Evolutionary conservation across 106 monocot genomes (phyloP).

Genomic region (Iris macrosiphon): DNA sequence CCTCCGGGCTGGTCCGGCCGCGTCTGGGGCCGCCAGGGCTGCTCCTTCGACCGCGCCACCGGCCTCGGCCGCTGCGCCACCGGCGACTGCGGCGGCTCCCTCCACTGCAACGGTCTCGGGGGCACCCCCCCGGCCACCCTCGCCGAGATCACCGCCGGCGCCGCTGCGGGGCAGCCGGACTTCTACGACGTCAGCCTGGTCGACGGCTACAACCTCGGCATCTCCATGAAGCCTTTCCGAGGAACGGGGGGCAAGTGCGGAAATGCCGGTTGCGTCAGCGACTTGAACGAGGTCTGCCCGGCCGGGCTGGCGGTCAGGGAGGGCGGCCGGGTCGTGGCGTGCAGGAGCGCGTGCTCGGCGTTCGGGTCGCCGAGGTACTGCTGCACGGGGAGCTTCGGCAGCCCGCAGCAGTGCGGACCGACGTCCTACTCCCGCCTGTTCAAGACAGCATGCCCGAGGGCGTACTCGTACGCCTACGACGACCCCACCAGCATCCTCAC

Average conservation of each 20-base stretch:
- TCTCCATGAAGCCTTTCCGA: slow-evolving; percentile 42
- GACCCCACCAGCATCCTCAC: slow-evolving; percentile 73
- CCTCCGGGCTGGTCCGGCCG: slow-evolving; percentile 61
- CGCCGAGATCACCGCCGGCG: slow-evolving; percentile 52
- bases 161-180: slow-evolving; percentile 17
- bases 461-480: slow-evolving; percentile 72
- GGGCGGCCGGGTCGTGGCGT: slow-evolving; percentile 48
- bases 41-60: slow-evolving; percentile 44
- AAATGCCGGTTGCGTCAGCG: slow-evolving; percentile 48
- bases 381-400: slow-evolving; percentile 67
- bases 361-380: slow-evolving; percentile 64
- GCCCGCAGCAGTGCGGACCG: slow-evolving; percentile 59
- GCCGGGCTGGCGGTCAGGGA: slow-evolving; percentile 25
- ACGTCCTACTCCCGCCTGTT: slow-evolving; percentile 64
- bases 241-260: slow-evolving; percentile 41
- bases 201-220: slow-evolving; percentile 62
- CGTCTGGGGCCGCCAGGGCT: slow-evolving; percentile 61
- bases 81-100: slow-evolving; percentile 56
- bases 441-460: slow-evolving; percentile 57
- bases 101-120: slow-evolving; percentile 54
- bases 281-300: slow-evolving; percentile 50
- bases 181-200: slow-evolving; percentile 77
- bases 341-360: slow-evolving; percentile 69
- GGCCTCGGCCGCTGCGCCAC: slow-evolving; percentile 53
- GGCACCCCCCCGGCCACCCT: slow-evolving; percentile 60